These are phyloP conservation scores for Xerophyta viscosa DNA, from an alignment of 106 monocot species.

Conservation along the genomic window DNA sequence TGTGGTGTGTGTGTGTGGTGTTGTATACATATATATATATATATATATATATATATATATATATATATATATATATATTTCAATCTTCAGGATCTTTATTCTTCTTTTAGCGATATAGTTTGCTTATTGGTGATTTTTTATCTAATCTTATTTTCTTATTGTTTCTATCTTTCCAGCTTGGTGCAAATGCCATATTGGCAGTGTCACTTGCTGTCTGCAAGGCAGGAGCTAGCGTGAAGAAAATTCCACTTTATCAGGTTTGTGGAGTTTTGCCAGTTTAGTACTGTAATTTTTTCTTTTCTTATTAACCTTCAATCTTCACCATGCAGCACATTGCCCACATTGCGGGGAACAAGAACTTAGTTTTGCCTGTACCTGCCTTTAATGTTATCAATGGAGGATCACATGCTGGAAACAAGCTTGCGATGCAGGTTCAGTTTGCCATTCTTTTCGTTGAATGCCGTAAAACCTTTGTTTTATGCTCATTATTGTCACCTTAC, in stretches of 20 bases:
- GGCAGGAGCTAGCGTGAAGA: conserved; percentile 80
- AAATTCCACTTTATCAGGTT: conserved; percentile 88
- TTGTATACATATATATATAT: too few relatives aligned
- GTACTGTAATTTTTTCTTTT: background rate
- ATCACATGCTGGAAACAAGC: conserved; percentile 94
- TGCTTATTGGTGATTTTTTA: too few relatives aligned
- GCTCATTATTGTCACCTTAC: conserved; percentile 6
- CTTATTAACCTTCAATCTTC: background rate
- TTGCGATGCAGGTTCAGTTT: conserved; percentile 97
- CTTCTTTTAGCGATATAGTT: background rate
- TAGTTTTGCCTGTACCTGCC: conserved; percentile 90
- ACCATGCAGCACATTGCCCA: conserved; percentile 81
- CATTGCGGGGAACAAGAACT: conserved; percentile 83
- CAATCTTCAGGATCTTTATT: too few relatives aligned
- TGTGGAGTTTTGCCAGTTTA: background rate
- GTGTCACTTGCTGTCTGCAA: conserved; percentile 91
- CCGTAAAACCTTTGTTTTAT: background rate
- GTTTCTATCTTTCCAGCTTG: conserved; percentile 44
- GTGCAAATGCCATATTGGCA: conserved; percentile 89
- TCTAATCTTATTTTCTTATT: background rate
- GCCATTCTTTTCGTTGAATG: background rate
- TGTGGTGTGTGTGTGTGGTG: too few relatives aligned
- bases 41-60: too few relatives aligned
- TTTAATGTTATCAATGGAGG: conserved; percentile 98
- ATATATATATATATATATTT: too few relatives aligned